A percentile compares a stretch with the other conserved stretches of the same genome.
These are phyloP conservation scores for Aspergillus sclerotialis DNA, from an alignment of 2,329 filamentous ascomycete species.

Conservation along the genomic window DNA sequence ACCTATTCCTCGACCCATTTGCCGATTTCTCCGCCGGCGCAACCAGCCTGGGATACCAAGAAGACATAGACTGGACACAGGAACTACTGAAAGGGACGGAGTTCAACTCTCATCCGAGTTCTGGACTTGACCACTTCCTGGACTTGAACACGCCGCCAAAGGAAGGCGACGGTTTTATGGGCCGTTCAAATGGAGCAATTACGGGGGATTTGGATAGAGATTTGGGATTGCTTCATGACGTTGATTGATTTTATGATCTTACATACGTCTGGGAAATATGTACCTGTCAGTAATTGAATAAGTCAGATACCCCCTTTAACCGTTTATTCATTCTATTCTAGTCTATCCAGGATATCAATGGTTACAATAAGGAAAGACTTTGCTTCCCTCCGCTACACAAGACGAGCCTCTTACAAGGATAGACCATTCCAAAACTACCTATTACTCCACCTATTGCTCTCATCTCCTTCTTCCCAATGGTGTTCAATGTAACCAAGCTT, in stretches of 20 bases:
- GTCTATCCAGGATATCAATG: not conserved
- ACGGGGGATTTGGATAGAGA: slow-evolving; percentile 33
- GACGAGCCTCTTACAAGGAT: no score
- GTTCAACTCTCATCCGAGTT: slow-evolving; percentile 8
- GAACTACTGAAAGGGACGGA: slow-evolving; percentile 20
- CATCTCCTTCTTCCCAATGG: slow-evolving; percentile 75
- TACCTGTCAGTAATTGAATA: no score
- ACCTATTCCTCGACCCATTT: slow-evolving; percentile 18
- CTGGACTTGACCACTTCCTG: slow-evolving; percentile 2
- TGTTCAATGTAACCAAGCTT: slow-evolving; percentile 81
- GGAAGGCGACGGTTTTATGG: slow-evolving; percentile 8
- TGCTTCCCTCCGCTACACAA: no score
- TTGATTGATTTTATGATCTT: slow-evolving; percentile 21
- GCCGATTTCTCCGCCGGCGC: slow-evolving; percentile 8
- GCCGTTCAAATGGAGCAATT: slow-evolving; percentile 15
- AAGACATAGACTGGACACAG: slow-evolving; percentile 25
- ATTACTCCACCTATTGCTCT: slow-evolving; percentile 70
- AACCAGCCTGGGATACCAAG: slow-evolving; percentile 9
- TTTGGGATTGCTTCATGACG: slow-evolving; percentile 23
- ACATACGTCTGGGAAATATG: not conserved
- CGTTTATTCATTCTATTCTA: not conserved
- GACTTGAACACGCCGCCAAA: slow-evolving; percentile 11
- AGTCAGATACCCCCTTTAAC: no score
- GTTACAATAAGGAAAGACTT: no score
- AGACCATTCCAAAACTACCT: not conserved